Conservation (phyloP, 177 flowering plant genomes). For the Viscum album region DNA sequence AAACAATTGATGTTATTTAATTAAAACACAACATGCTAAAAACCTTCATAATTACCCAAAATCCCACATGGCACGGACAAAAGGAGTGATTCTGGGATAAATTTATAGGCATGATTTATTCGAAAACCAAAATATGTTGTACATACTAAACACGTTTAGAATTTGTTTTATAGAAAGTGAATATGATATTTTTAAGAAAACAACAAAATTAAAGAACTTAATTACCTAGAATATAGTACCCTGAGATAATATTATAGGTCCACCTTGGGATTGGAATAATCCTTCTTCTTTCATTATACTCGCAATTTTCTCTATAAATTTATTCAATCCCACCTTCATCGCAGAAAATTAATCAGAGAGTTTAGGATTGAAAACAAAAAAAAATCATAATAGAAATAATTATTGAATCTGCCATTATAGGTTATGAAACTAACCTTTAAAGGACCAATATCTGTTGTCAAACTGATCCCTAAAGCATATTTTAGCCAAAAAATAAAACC, state of each 20-base stretch:
- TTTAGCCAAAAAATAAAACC: constrained; percentile 97
- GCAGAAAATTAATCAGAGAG: constrained; percentile 3
- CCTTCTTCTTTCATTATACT: constrained; percentile 80
- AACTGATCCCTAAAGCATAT: constrained; percentile 69
- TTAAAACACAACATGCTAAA: too few species aligned
- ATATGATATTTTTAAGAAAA: too few species aligned
- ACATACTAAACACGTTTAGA: too few species aligned
- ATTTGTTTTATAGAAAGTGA: too few species aligned
- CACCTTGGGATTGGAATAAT: constrained; percentile 77
- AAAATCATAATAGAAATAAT: background rate
- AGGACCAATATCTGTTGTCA: constrained; percentile 85
- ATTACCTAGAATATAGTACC: constrained; percentile 28
- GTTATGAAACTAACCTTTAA: constrained; percentile 52
- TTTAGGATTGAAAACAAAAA: constrained; percentile 3
- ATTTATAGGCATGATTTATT: too few species aligned
- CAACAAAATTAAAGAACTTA: too few species aligned
- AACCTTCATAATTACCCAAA: too few species aligned
- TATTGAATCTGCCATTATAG: background rate
- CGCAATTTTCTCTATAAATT: constrained; percentile 68
- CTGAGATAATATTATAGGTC: constrained; percentile 92
- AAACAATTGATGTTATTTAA: too few species aligned
- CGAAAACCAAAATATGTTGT: too few species aligned
- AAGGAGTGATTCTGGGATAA: too few species aligned
- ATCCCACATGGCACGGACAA: too few species aligned
- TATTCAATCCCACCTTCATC: constrained; percentile 57